Evolutionary conservation across 352 stramenopile genomes (phyloP).

Genomic region (Paralagenidium karlingii): DNA sequence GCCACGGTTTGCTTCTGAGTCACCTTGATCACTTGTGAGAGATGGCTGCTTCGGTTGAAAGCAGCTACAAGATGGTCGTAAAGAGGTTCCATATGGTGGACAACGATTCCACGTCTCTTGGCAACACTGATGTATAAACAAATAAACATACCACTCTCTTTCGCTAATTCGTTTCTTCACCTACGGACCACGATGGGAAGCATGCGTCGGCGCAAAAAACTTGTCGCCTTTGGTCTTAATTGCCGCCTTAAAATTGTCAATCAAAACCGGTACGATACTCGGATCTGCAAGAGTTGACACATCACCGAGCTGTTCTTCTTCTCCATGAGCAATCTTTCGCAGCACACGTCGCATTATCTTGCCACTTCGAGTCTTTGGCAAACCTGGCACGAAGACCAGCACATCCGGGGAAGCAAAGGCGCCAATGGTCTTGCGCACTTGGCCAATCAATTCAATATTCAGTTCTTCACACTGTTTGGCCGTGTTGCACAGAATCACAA

Average conservation of each 20-base stretch:
- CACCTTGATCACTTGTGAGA: no score
- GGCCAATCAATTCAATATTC: conserved; percentile 49
- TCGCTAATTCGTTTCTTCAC: no score
- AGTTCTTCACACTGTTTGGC: conserved; percentile 43
- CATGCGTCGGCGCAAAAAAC: no score
- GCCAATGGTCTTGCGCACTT: conserved; percentile 86
- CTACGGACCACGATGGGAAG: no score
- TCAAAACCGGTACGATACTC: conserved; percentile 88
- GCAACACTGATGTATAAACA: no score
- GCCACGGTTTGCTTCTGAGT: no score
- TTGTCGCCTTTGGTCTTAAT: conserved; percentile 55
- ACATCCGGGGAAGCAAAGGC: conserved; percentile 94
- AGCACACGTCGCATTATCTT: conserved; percentile 99
- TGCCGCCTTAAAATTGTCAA: conserved; percentile 75
- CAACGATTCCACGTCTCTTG: no score
- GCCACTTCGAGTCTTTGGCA: conserved; percentile 95
- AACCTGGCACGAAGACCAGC: conserved; percentile 84
- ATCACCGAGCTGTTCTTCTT: conserved; percentile 92
- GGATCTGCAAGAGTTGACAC: conserved; percentile 95
- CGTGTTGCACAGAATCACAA: conserved; percentile 86
- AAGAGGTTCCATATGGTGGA: no score
- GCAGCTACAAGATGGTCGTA: no score
- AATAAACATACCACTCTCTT: no score
- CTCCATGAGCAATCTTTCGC: conserved; percentile 93
- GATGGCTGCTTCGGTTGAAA: no score